Conservation (phyloP, 83 land plant species). For the Thuja plicata region DNA sequence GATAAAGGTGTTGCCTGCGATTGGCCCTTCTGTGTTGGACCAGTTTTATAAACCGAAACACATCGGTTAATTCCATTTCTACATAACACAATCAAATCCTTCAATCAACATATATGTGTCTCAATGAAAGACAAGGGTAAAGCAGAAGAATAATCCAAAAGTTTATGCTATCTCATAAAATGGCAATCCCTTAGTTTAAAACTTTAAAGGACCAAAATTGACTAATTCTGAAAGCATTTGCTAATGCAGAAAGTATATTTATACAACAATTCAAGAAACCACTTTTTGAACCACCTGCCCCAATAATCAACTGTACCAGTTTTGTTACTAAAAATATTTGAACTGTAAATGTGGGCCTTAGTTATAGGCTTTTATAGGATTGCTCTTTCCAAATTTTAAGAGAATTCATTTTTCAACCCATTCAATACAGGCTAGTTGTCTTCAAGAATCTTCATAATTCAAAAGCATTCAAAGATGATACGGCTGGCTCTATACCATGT, state of each 20-base stretch:
- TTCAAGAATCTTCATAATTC: neutral
- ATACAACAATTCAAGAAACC: neutral
- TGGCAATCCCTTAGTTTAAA: no score
- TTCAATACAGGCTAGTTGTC: neutral
- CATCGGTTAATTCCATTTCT: conserved; percentile 66
- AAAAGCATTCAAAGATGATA: neutral
- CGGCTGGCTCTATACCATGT: neutral
- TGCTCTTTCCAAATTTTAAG: neutral
- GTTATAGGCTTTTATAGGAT: neutral
- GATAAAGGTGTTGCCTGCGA: conserved; percentile 33
- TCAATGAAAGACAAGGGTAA: neutral
- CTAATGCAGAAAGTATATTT: neutral
- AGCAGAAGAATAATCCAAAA: neutral
- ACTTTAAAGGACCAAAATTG: neutral
- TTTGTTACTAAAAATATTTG: neutral
- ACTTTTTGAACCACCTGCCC: neutral
- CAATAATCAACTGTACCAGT: neutral
- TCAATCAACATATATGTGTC: neutral
- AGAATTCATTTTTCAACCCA: neutral
- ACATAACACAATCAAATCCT: conserved; percentile 9
- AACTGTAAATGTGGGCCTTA: neutral
- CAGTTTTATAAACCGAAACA: conserved; percentile 65
- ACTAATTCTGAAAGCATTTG: neutral
- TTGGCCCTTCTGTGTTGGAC: conserved; percentile 15
- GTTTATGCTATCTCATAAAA: neutral